Conservation (phyloP, 2,329 filamentous ascomycete genomes). For the Penicillium sp. region DNA sequence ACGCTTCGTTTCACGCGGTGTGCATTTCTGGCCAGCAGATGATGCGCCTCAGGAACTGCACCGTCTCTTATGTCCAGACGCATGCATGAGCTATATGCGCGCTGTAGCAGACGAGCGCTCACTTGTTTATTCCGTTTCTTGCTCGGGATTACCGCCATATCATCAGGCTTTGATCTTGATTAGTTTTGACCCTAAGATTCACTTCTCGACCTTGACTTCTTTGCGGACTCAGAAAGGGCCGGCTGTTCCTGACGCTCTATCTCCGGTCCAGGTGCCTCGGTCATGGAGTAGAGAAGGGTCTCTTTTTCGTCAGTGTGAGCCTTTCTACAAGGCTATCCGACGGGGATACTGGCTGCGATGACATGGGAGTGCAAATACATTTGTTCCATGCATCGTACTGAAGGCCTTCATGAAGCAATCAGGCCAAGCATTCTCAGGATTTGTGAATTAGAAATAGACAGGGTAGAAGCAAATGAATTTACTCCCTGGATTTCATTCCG, state of each 20-base stretch:
- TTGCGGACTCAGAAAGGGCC: constrained; percentile 1
- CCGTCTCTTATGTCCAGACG: constrained; percentile 37
- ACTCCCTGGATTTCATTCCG: too few relatives aligned
- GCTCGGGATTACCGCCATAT: constrained; percentile 15
- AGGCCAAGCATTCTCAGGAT: too few relatives aligned
- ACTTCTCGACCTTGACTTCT: constrained; percentile 17
- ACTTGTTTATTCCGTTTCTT: constrained; percentile 38
- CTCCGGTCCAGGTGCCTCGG: constrained; percentile 2
- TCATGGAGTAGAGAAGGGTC: constrained; percentile 1
- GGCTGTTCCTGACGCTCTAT: neutral
- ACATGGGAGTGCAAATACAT: too few relatives aligned
- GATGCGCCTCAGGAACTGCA: constrained; percentile 36
- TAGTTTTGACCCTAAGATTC: constrained; percentile 37
- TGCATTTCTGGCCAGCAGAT: constrained; percentile 40
- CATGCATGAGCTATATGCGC: constrained; percentile 27
- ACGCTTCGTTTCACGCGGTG: constrained; percentile 36
- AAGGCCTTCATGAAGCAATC: too few relatives aligned
- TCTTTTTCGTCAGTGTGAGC: constrained; percentile 6
- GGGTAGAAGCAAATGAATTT: too few relatives aligned
- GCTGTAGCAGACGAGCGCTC: constrained; percentile 38
- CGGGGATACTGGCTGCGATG: constrained; percentile 19
- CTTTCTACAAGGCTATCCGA: constrained; percentile 14
- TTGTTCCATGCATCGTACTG: too few relatives aligned
- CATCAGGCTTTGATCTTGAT: constrained; percentile 35
- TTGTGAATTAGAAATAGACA: too few relatives aligned